Base-by-base conservation (phyloP, 345 rosid genomes). In the Ceriops zippeliana region DNA sequence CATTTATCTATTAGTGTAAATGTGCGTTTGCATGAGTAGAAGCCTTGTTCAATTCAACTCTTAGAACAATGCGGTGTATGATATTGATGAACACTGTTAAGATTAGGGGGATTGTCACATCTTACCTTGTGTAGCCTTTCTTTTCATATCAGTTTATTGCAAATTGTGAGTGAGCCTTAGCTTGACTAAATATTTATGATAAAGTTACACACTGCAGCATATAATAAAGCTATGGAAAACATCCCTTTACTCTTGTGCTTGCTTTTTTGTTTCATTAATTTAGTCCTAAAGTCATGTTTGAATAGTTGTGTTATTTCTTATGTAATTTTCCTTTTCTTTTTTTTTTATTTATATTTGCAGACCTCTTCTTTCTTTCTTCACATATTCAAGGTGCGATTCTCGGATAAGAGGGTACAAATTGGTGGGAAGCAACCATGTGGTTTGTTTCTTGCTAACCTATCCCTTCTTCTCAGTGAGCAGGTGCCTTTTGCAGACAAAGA, bases 351-450 rank as follows among this genome's bases (percentile, higher is more conserved):
- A 19, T 10, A 10, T 73, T 76, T 81, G 87, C 96, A 95, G 99
- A 95, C 97, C n/a, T 78, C 96, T 4, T 85, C 96, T 37, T 84
- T 90, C 67, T 91, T 76, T 75, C 91, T 95, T 72, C 93, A 91
- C 72, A 85, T 95, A 66, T 91, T 86, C 83, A 95, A 91, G 80
- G 79, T 91, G 46, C 92, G 87, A 67, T 87, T 87, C 78, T 73
- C 89, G 3, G 99, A 91, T 71, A 90, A 79, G 73, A 83, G 74
- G 73, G 62, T 90, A 71, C 87, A 81, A 65, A 66, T 80, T 28
- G 93, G 96, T 64, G 96, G 88, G 81, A 91, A 85, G 81, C 96
- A 88, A 53, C 89, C 96, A 17, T 82, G 90, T 63, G 87, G 82
- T 53, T 53, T 91, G 70, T 78, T 73, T 71, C 84, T 95, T 72